Percentiles rank a stretch among this genome's conserved stretches.
phyloP scores from a whole-genome alignment of 2,329 filamentous ascomycete genomes.

The Furcasterigmium furcatum region DNA sequence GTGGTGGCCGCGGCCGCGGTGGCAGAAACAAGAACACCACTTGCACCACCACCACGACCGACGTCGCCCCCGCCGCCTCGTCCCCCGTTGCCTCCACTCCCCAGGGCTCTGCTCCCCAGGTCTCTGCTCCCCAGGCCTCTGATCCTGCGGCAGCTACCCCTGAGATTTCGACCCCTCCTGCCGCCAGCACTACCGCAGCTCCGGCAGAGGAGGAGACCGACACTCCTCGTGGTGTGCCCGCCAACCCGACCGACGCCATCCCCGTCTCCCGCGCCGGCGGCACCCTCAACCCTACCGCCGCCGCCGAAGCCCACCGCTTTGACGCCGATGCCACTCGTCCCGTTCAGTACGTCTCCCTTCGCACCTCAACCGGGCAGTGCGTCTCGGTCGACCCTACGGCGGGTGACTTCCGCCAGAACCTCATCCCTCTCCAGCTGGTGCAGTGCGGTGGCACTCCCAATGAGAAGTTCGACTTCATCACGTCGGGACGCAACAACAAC shows the following conservation, averaged over 20 bases:
- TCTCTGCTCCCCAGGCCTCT: not conserved
- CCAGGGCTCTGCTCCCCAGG: not conserved
- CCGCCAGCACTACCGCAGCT: conserved; percentile 8
- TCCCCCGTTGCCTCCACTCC: not conserved
- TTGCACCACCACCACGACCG: not conserved
- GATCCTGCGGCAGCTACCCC: not conserved
- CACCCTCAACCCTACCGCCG: conserved; percentile 44
- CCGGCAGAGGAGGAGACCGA: conserved; percentile 8
- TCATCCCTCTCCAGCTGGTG: conserved; percentile 45
- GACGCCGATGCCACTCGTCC: conserved; percentile 44
- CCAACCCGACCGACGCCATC: conserved; percentile 36
- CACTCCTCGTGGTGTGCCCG: conserved; percentile 15
- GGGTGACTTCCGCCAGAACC: conserved; percentile 51
- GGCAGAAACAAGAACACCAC: conserved; percentile 3
- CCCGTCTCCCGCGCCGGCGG: conserved; percentile 49
- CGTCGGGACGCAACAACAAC: conserved; percentile 45
- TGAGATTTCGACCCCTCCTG: not conserved
- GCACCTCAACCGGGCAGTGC: conserved; percentile 44
- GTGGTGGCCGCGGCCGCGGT: not conserved
- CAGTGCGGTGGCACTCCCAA: conserved; percentile 39
- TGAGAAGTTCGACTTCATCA: conserved; percentile 50
- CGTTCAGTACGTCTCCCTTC: conserved; percentile 41
- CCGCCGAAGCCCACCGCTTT: conserved; percentile 42
- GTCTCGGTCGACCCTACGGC: conserved; percentile 49
- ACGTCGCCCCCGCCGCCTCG: not conserved